These are phyloP conservation scores for Wallacemonas sp. DNA, from an alignment of 208 protist species.

Conservation along the genomic window DNA sequence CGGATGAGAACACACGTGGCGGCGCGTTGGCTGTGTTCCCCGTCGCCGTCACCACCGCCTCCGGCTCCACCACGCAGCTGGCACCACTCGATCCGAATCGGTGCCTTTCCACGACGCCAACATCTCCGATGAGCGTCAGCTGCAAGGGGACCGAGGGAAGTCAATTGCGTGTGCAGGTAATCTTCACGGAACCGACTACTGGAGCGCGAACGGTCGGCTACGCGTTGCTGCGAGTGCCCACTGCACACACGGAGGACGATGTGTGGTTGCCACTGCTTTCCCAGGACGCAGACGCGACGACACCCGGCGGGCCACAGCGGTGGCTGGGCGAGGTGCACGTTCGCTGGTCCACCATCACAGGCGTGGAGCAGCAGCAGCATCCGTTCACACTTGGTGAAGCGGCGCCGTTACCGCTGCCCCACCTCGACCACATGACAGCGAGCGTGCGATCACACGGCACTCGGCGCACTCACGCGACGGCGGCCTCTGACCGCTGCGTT, in stretches of 20 bases:
- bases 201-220: not conserved
- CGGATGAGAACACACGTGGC: no score
- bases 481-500: no score
- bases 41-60: no score
- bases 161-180: slow-evolving; percentile 4
- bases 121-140: no score
- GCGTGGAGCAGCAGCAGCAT: no score
- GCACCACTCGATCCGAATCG: not conserved
- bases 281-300: not conserved
- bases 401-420: not conserved
- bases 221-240: not conserved
- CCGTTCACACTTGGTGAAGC: no score
- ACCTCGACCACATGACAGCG: not conserved
- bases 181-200: not conserved
- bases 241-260: not conserved
- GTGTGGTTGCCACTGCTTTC: not conserved
- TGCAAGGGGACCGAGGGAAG: no score
- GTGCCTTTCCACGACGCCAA: no score
- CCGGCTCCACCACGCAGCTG: not conserved
- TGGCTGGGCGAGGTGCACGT: not conserved
- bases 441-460: no score
- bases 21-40: no score
- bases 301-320: not conserved
- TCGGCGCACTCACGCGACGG: no score
- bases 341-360: not conserved